Evolutionary conservation across 2,329 filamentous ascomycete genomes (phyloP), one percentile per base, ranked within the genome.

Genomic region (Kalmusia sp.): DNA sequence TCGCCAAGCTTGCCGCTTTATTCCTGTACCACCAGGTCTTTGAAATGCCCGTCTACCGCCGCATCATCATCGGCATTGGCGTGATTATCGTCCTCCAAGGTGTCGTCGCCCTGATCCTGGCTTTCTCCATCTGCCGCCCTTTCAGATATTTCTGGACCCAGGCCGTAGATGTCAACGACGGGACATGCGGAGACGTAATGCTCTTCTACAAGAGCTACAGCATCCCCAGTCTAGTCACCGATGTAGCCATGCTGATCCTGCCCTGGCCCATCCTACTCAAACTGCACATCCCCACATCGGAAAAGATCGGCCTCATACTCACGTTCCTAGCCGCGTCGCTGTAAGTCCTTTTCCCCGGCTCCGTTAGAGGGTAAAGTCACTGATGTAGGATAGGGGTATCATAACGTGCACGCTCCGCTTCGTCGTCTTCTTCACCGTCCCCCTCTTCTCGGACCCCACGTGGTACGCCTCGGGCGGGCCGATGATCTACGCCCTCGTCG

Each of bases 91-190:
- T 50, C 30, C 45, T 51, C 14, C 54, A 57, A 44, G 50, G 50
- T n/a, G 15, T 57, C 2, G 19, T 51, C 11, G n/a, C 48, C n/a
- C 34, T 55, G 5, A 45, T 51, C 19, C 48, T 55, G 1, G 52
- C 48, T 6, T 44, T 48, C 28, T 49, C 48, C 17, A 55, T 55
- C 9, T 55, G 52, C 43, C 43, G 44, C 24, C 52, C 52, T 15
- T 51, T 55, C 25, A 38, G 52, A n/a, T 55, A 51, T 38, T 55
- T 51, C 30, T 55, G 47, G 48, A 55, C 52, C 21, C 48, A 55
- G 15, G 52, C 37, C 7, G 48, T 55, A 6, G 43, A 48, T 30
- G 11, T 39, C 11, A 21, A 51, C 15, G 48, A 55, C 15, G 48
- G 48, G 22, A 44, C 47, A 7, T 51, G 48, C 15, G 38, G 48